These are phyloP conservation scores for Corymbia maculata DNA, from an alignment of 345 rosid genomes.

Conservation along the genomic window DNA sequence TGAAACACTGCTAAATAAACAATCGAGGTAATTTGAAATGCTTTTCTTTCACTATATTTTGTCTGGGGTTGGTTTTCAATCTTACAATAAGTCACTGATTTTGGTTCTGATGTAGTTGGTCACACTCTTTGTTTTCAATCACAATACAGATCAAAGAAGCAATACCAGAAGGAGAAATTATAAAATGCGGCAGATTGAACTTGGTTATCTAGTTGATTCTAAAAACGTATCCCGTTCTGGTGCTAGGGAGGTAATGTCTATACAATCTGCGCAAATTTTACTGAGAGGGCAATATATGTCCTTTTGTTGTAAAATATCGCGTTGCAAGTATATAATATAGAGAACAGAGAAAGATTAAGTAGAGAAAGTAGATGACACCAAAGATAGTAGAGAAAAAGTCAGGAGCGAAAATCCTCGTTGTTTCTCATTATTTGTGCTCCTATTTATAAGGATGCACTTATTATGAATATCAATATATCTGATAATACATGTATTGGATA, in stretches of 20 bases:
- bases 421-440: too few species aligned
- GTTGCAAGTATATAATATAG: too few species aligned
- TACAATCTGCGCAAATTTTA: neutral
- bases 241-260: constrained; percentile 73
- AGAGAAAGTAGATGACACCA: too few species aligned
- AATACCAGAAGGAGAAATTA: constrained; percentile 94
- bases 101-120: constrained; percentile 56
- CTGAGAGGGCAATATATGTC: neutral
- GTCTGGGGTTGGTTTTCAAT: neutral
- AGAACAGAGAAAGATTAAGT: too few species aligned
- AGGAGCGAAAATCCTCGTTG: too few species aligned
- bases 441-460: too few species aligned
- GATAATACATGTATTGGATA: too few species aligned
- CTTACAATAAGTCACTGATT: neutral
- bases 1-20: constrained; percentile 89
- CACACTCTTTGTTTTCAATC: constrained; percentile 89
- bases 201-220: constrained; percentile 91
- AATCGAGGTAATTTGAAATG: constrained; percentile 54
- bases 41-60: neutral
- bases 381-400: too few species aligned
- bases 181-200: constrained; percentile 91
- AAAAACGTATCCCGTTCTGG: constrained; percentile 98
- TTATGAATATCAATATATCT: too few species aligned
- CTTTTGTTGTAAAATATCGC: too few species aligned
- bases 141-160: constrained; percentile 91